phyloP scores from a whole-genome alignment of 441 rosid genomes.

The Raphanus hybrid region DNA sequence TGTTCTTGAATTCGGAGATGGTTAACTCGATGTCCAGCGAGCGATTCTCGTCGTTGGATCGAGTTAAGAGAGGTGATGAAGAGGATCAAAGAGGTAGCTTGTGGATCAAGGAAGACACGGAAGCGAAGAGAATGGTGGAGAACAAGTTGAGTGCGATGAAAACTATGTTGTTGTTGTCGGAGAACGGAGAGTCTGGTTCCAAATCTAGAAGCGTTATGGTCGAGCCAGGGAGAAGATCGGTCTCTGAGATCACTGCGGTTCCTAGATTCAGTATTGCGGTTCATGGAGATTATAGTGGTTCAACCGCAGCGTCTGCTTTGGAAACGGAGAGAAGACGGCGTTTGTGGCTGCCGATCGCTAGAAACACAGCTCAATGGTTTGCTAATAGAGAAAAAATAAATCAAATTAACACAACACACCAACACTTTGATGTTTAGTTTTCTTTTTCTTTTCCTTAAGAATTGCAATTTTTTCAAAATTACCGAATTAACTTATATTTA shows the following conservation, averaged over 20 bases:
- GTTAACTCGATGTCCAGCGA: constrained; percentile 55
- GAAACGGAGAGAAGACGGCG: constrained; percentile 59
- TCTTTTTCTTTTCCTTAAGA: not conserved
- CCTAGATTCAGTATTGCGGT: constrained; percentile 53
- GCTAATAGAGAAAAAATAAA: constrained; percentile 64
- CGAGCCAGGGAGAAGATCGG: constrained; percentile 59
- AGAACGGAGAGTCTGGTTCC: constrained; percentile 41
- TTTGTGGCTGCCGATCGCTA: constrained; percentile 84
- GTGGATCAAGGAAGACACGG: constrained; percentile 61
- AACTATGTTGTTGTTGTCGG: constrained; percentile 32
- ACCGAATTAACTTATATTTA: not conserved
- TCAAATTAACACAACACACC: constrained; percentile 42
- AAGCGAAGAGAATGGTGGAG: constrained; percentile 64
- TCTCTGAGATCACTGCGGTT: constrained; percentile 76
- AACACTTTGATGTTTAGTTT: constrained; percentile 44
- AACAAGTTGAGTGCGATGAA: constrained; percentile 30
- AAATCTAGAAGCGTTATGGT: constrained; percentile 41
- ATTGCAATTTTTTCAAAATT: constrained; percentile 3
- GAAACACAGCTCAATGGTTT: constrained; percentile 80
- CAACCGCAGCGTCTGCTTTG: constrained; percentile 33
- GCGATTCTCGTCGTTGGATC: constrained; percentile 51
- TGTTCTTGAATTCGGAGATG: constrained; percentile 81
- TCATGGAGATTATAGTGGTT: constrained; percentile 40
- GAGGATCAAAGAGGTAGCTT: constrained; percentile 39
- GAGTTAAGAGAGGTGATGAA: constrained; percentile 9